Evolutionary conservation across 106 monocot genomes (phyloP).

Genomic region (Platanthera zijinensis): DNA sequence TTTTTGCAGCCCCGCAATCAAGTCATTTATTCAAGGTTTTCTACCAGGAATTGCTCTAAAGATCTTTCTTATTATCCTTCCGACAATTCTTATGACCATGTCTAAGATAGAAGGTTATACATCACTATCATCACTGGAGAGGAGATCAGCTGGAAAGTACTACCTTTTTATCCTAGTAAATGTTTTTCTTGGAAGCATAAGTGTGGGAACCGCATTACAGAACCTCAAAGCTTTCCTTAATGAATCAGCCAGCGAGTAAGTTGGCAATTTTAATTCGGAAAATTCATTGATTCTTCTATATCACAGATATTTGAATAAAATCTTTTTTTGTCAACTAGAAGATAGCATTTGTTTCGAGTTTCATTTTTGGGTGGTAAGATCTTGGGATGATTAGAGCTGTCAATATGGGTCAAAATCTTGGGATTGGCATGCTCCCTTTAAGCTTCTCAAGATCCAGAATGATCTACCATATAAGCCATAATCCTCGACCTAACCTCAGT

Average conservation of each 20-base stretch:
- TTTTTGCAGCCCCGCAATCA: slow-evolving; percentile 49
- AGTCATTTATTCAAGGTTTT: slow-evolving; percentile 89
- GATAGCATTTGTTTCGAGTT: background rate
- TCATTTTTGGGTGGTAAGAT: background rate
- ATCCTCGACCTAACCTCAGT: too few species aligned
- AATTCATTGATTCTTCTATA: background rate
- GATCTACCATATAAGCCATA: too few species aligned
- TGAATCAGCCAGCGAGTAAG: slow-evolving; percentile 71
- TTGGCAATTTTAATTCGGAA: background rate
- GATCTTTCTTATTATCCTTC: slow-evolving; percentile 76
- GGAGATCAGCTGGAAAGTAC: slow-evolving; percentile 80
- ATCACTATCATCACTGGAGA: slow-evolving; percentile 66
- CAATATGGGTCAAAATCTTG: too few species aligned
- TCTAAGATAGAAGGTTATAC: slow-evolving; percentile 80
- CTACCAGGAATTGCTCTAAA: slow-evolving; percentile 84
- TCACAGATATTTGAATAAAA: too few species aligned
- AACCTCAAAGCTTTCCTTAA: slow-evolving; percentile 71
- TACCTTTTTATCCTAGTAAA: slow-evolving; percentile 78
- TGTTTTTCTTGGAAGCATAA: slow-evolving; percentile 89
- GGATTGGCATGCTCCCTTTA: too few species aligned
- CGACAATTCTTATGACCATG: slow-evolving; percentile 80
- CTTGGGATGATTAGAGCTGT: background rate
- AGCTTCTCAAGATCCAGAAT: too few species aligned
- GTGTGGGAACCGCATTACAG: slow-evolving; percentile 83
- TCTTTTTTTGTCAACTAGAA: background rate